These are phyloP conservation scores for Alternaria arbusti DNA, from an alignment of 2,329 filamentous ascomycete species.

Conservation along the genomic window DNA sequence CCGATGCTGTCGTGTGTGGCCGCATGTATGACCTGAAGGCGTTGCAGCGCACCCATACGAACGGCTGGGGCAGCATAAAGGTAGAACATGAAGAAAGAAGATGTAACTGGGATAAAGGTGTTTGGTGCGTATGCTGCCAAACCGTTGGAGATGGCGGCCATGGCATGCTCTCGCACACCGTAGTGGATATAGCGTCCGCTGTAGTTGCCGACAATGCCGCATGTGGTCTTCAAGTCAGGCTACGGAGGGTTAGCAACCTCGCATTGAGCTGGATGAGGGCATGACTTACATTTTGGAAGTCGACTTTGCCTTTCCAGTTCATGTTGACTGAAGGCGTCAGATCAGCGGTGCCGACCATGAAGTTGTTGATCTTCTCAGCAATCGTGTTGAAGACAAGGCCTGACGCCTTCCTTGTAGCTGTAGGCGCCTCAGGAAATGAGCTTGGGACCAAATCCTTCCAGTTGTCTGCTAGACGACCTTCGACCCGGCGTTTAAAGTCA, in stretches of 20 bases:
- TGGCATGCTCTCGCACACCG: conserved; percentile 47
- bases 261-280: too few species aligned
- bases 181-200: conserved; percentile 59
- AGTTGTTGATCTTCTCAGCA: conserved; percentile 49
- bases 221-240: conserved; percentile 40
- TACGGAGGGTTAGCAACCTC: conserved; percentile 8
- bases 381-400: conserved; percentile 8
- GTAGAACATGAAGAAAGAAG: conserved; percentile 69
- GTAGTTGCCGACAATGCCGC: conserved; percentile 62
- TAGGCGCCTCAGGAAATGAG: conserved; percentile 55
- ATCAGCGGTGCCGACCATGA: conserved; percentile 76
- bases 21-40: conserved; percentile 63
- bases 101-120: conserved; percentile 64
- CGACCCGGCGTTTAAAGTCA: conserved; percentile 57
- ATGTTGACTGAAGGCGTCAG: conserved; percentile 60
- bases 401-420: conserved; percentile 57
- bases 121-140: conserved; percentile 56
- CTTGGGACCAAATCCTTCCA: conserved; percentile 60
- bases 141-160: conserved; percentile 56
- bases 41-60: conserved; percentile 65
- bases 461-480: conserved; percentile 56
- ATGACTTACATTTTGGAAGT: conserved; percentile 49
- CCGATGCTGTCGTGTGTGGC: conserved; percentile 65
- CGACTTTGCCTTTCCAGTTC: conserved; percentile 54
- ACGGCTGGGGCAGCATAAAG: conserved; percentile 64